A percentile compares a stretch with the other conserved stretches of the same genome.
Conservation (phyloP, 352 stramenopile species). For the Blastocystis sp. region DNA sequence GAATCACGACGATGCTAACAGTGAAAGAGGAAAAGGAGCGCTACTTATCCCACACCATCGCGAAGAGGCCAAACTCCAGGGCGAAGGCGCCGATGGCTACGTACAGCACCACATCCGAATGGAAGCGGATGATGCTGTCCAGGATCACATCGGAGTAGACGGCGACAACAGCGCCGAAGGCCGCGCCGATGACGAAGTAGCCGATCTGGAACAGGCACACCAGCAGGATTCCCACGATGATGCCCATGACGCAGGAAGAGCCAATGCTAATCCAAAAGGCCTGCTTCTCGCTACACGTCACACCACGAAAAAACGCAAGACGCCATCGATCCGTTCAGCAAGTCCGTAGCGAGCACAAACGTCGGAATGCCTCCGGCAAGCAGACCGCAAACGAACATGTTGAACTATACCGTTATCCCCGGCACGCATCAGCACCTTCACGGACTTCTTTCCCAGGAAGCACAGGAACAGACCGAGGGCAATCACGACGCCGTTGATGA, state of each 20-base stretch:
- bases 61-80: slow-evolving; percentile 56
- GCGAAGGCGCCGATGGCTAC: slow-evolving; percentile 16
- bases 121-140: slow-evolving; percentile 57
- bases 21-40: background rate
- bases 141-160: slow-evolving; percentile 63
- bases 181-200: slow-evolving; percentile 51
- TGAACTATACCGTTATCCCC: background rate
- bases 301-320: background rate
- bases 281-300: slow-evolving; percentile 20
- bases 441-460: slow-evolving; percentile 63
- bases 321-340: slow-evolving; percentile 17
- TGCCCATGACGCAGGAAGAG: slow-evolving; percentile 39
- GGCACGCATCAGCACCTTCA: slow-evolving; percentile 5
- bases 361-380: slow-evolving; percentile 58
- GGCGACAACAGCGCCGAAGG: slow-evolving; percentile 44
- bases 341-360: slow-evolving; percentile 40
- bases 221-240: slow-evolving; percentile 48
- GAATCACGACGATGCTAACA: slow-evolving; percentile 54
- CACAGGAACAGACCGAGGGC: slow-evolving; percentile 57
- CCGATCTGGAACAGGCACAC: slow-evolving; percentile 62
- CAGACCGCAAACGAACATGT: slow-evolving; percentile 65
- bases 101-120: slow-evolving; percentile 59
- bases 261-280: slow-evolving; percentile 66
- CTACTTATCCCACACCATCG: slow-evolving; percentile 54
- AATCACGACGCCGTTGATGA: slow-evolving; percentile 59